Base-by-base conservation (phyloP, 805 yeast genomes). In the Zygosaccharomyces rouxii region DNA sequence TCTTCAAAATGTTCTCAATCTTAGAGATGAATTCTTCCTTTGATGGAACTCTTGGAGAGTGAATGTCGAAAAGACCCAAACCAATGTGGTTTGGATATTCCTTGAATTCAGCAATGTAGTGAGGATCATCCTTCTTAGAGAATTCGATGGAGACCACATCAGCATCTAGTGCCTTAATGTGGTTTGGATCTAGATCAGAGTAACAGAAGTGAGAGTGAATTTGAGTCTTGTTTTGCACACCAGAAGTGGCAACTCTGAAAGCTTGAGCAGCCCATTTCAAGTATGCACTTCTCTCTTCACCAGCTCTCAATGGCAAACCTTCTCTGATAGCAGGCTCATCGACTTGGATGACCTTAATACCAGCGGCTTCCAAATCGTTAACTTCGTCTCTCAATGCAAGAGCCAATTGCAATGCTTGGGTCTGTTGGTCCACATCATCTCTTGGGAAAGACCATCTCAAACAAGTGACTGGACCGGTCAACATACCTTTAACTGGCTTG, bases 401-500 rank as follows among this genome's bases (percentile, higher is more conserved):
- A 71, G 95, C 95, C 71, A 94, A 85, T 82, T 94, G 99, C 73
- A 86, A 81, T 63, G 97, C 89, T 80, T 94, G 99, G 62, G 82
- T 80, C 79, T 86, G 81, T 77, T 86, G 90, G 56, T 95, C 78
- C 62, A 92, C 86, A 69, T 94, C 99, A 72, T 90, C 92, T 86
- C 99, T 89, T 80, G 99, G 99, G 97, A 94, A 94, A 65, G 99
- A 94, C 99, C 99, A 94, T 84, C 99, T 88, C 74, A 94, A 85
- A 77, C 95, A 89, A 71, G 99, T 94, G 67, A 94, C 94, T 73
- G 99, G 99, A 77, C 99, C 99, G 71, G 99, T 90, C 73, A 94
- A 85, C 99, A 94, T 94, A 88, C 99, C 99, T 83, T 94, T 94
- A 83, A 94, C 87, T 71, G 97, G 97, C 80, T 86, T 87, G 66